Conservation (phyloP, 495 filamentous ascomycete species). For the Mytilinidion resinicola region DNA sequence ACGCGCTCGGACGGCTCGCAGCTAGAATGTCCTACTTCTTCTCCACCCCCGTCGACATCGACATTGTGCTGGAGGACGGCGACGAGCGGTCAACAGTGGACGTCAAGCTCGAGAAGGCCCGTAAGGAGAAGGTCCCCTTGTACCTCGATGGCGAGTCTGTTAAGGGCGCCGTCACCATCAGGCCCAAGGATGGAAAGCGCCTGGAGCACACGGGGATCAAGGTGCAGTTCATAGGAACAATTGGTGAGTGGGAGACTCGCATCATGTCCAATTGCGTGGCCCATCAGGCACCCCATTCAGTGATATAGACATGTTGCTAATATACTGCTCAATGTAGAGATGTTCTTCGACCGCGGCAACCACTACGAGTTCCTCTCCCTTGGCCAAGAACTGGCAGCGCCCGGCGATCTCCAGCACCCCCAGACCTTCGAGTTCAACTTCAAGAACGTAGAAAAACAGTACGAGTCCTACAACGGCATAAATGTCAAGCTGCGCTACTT, state of each 20-base stretch:
- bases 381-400: conserved; percentile 90
- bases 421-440: conserved; percentile 99
- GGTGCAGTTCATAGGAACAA: conserved; percentile 98
- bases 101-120: conserved; percentile 95
- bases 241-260: conserved; percentile 53
- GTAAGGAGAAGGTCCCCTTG: conserved; percentile 89
- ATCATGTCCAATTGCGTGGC: conserved; percentile 73
- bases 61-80: conserved; percentile 90
- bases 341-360: conserved; percentile 99
- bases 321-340: conserved; percentile 52
- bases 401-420: conserved; percentile 95
- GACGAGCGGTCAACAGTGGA: conserved; percentile 94
- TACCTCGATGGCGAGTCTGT: conserved; percentile 99
- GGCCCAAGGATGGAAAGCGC: conserved; percentile 97
- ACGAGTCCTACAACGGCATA: conserved; percentile 99
- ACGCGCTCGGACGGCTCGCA: not conserved
- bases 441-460: conserved; percentile 99
- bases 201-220: conserved; percentile 99
- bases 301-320: not conserved
- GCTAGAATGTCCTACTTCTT: conserved; percentile 90
- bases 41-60: conserved; percentile 95
- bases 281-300: not conserved
- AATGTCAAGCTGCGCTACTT: conserved; percentile 99
- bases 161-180: conserved; percentile 86
- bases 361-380: conserved; percentile 98